Base-by-base conservation (phyloP, 495 filamentous ascomycete species). In the Penicillium pancosmium region DNA sequence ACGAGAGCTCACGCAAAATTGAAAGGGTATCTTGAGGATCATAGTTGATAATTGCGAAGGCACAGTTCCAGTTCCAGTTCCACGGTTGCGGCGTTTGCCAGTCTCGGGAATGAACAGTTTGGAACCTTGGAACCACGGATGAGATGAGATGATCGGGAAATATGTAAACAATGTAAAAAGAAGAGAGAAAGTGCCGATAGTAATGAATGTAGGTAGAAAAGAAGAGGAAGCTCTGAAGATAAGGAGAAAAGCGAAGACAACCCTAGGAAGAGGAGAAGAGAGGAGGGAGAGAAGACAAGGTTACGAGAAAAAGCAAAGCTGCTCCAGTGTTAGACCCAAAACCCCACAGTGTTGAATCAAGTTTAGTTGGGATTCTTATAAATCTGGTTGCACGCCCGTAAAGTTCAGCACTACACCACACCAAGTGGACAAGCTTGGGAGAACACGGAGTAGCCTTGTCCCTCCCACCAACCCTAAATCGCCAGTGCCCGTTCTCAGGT, bases 21-120 rank as follows among this genome's bases (percentile, higher is more conserved):
- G 27, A 31, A 38, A 41, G 25, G 25, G 43, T 51, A 54, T 56
- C 51, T 50, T 52, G 35, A 63, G 52, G 61, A 47, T 63, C 62
- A 70, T 70, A 57, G 43, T 62, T 60, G 47, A 47, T 23, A 23
- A 23, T 23, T 23, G 40, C 19, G 18, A 12, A 43, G 34, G 35
- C n/a, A n/a, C 48, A 55, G 23, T 51, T 21, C 19, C 19, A 21
- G 19, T 21, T 47, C 38, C 53, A 25, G 40, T 54, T 48, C 36
- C 23, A 55, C 51, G 55, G 60, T 51, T 33, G 43, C n/a, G 53
- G 52, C 61, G 64, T 62, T 60, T 59, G 63, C 57, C 49, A 50
- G 59, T 57, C 50, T 53, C 51, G 55, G 53, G 50, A 50, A 60
- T 48, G 21, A 23, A 46, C 43, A 9, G 18, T 21, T 16, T 31